phyloP scores from a whole-genome alignment of 257 asterid species.

The Anisodus acutangulus region DNA sequence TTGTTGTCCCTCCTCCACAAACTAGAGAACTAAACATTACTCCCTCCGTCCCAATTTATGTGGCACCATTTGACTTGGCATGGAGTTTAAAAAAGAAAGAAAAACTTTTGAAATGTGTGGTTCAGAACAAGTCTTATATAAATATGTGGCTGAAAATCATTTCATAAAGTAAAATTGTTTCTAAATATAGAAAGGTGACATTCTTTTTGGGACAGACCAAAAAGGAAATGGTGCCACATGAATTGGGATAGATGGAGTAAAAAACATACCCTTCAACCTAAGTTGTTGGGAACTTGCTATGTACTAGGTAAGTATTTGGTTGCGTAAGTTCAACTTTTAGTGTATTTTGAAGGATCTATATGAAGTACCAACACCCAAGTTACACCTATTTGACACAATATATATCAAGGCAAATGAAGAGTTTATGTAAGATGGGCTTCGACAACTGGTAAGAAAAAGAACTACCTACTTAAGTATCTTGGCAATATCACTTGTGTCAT shows the following conservation, averaged over 20 bases:
- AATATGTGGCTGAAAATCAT: no score
- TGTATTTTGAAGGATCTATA: constrained; percentile 3
- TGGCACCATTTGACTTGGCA: no score
- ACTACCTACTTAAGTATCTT: constrained; percentile 4
- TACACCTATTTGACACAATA: background rate
- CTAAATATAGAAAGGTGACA: no score
- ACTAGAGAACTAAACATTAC: constrained; percentile 18
- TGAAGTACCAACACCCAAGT: background rate
- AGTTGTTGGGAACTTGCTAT: background rate
- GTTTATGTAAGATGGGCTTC: constrained; percentile 14
- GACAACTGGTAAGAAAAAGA: background rate
- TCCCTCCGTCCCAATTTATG: no score
- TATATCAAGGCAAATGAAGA: constrained; percentile 11
- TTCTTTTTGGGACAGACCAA: no score
- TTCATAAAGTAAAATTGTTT: no score
- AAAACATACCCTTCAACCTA: background rate
- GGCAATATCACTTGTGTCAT: background rate
- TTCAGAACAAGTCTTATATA: no score
- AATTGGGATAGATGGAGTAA: no score
- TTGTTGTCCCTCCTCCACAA: background rate
- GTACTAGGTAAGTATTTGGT: background rate
- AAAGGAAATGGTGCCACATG: no score
- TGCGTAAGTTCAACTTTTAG: background rate
- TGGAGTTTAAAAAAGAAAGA: no score
- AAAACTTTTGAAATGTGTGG: no score